A percentile compares a stretch with the other conserved stretches of the same genome.
Evolutionary conservation across 345 rosid species (phyloP).

Genomic region (Lagerstroemia speciosa): DNA sequence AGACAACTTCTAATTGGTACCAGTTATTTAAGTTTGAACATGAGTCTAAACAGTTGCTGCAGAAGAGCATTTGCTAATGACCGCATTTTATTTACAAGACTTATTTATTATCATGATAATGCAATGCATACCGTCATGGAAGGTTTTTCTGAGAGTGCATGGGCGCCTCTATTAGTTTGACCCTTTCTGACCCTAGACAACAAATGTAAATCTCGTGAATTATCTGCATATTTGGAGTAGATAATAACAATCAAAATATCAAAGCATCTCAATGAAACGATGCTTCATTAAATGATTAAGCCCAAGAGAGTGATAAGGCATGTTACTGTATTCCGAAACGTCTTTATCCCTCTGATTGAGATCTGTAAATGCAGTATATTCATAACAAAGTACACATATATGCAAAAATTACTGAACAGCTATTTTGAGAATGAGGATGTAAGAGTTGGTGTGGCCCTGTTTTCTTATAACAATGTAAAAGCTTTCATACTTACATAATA

Average conservation of each 20-base stretch:
- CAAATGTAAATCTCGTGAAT: not conserved
- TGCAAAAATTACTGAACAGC: not conserved
- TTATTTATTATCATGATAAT: conserved; percentile 3
- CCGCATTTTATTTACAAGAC: not conserved
- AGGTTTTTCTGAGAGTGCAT: conserved; percentile 28
- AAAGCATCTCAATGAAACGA: not conserved
- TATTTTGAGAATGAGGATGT: not conserved
- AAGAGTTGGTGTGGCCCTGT: not conserved
- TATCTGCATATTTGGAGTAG: not conserved
- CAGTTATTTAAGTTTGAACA: not conserved
- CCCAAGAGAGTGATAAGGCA: not conserved
- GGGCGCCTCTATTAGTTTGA: conserved; percentile 19
- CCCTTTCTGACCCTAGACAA: conserved; percentile 34
- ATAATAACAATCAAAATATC: not conserved
- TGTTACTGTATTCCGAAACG: not conserved
- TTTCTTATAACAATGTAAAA: not conserved
- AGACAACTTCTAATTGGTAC: not conserved
- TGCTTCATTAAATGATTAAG: not conserved
- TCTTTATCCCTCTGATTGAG: not conserved
- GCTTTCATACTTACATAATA: conserved; percentile 32
- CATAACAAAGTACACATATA: not conserved
- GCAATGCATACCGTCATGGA: conserved; percentile 38
- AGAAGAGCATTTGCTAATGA: not conserved
- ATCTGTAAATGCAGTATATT: not conserved
- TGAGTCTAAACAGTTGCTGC: not conserved